Evolutionary conservation across 345 rosid species (phyloP).

Genomic region (Eucalyptus albens): DNA sequence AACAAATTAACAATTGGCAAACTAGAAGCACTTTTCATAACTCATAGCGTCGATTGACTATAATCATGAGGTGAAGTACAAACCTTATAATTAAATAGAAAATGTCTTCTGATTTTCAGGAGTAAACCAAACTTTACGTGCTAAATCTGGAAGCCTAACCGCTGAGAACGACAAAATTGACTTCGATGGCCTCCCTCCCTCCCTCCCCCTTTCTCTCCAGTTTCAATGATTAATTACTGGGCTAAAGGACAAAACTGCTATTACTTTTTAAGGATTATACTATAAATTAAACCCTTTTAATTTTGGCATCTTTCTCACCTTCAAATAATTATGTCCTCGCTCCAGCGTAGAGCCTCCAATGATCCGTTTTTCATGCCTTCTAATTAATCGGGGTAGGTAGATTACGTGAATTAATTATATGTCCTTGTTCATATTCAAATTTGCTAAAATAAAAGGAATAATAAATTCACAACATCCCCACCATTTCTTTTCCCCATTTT

Average conservation of each 20-base stretch:
- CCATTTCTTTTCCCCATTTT: neutral
- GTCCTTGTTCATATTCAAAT: neutral
- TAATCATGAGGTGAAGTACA: neutral
- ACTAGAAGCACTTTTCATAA: neutral
- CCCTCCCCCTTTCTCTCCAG: neutral
- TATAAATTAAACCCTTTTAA: neutral
- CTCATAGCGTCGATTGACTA: neutral
- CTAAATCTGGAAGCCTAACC: neutral
- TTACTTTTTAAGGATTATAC: neutral
- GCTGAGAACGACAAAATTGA: neutral
- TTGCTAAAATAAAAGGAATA: neutral
- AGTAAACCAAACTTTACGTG: neutral
- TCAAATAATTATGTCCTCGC: neutral
- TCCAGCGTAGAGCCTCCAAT: neutral
- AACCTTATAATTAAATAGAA: neutral
- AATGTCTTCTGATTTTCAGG: neutral
- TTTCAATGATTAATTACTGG: neutral
- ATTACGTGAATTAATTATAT: neutral
- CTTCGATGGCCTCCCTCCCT: neutral
- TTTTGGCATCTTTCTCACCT: neutral
- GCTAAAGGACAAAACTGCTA: neutral
- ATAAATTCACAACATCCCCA: neutral
- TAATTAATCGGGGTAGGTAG: neutral
- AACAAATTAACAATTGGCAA: neutral
- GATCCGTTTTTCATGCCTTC: neutral